Evolutionary conservation across 768 basidiomycete species (phyloP).

Genomic region (Mycena albidolilacea): DNA sequence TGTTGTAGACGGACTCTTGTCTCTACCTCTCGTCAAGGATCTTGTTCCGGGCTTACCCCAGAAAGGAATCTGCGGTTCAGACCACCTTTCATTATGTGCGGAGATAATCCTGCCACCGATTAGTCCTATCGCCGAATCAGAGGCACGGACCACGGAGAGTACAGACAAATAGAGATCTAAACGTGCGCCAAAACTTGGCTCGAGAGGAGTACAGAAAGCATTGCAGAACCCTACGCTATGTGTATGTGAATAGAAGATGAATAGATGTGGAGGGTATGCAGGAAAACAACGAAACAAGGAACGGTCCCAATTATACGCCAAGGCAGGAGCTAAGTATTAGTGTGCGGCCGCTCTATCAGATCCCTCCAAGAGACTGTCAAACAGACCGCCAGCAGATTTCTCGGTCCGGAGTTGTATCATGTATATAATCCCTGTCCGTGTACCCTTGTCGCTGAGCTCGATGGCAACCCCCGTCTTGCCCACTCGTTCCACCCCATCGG

Average conservation of each 20-base stretch:
- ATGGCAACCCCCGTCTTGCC: constrained; percentile 98
- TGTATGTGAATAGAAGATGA: constrained; percentile 30
- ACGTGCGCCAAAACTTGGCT: constrained; percentile 11
- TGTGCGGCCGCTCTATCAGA: constrained; percentile 74
- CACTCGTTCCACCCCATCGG: constrained; percentile 98
- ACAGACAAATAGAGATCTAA: background rate
- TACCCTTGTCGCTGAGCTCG: constrained; percentile 93
- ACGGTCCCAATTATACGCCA: constrained; percentile 22
- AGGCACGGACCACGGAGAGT: background rate
- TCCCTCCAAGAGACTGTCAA: constrained; percentile 88
- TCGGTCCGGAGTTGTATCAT: constrained; percentile 98
- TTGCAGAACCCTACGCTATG: constrained; percentile 33
- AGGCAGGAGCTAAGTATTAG: constrained; percentile 35
- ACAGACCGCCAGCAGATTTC: constrained; percentile 85
- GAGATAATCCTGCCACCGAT: constrained; percentile 61
- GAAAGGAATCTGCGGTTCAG: constrained; percentile 84
- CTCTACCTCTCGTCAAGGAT: constrained; percentile 70
- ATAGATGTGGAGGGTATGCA: constrained; percentile 39
- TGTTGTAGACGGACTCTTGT: constrained; percentile 68
- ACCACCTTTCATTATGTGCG: constrained; percentile 86
- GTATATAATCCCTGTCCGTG: constrained; percentile 93
- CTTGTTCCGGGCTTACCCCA: constrained; percentile 85
- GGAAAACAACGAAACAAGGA: constrained; percentile 23
- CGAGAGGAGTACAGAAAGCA: constrained; percentile 35
- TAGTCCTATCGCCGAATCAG: background rate